phyloP scores from a whole-genome alignment of 2,329 filamentous ascomycete species.

The Sordariomycetes sp. region DNA sequence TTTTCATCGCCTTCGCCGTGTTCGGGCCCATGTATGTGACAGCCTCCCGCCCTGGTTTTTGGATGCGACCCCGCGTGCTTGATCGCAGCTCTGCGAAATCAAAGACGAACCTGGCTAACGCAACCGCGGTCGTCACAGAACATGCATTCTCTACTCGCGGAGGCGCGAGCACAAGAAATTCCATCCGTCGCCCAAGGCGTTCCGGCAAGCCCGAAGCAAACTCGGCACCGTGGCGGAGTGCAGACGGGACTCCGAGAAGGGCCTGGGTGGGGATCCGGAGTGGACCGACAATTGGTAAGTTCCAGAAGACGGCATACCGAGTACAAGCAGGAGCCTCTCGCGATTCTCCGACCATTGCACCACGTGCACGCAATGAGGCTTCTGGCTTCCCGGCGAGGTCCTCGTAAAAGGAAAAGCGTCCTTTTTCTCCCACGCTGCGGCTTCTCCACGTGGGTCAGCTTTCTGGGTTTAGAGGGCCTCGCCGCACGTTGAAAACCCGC shows the following conservation, averaged over 20 bases:
- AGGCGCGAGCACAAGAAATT: constrained; percentile 8
- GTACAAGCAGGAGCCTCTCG: background rate
- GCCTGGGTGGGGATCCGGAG: constrained; percentile 1
- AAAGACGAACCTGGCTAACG: background rate
- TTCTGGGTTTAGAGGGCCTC: background rate
- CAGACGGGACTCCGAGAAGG: constrained; percentile 5
- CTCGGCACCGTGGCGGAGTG: constrained; percentile 18
- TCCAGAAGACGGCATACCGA: background rate
- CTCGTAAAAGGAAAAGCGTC: background rate
- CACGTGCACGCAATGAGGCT: background rate
- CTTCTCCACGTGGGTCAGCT: background rate
- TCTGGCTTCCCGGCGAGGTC: background rate
- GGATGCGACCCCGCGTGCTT: background rate
- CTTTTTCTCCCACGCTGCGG: background rate
- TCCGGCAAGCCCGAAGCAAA: constrained; percentile 15
- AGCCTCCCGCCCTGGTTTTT: background rate
- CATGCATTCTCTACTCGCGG: constrained; percentile 1
- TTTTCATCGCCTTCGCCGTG: constrained; percentile 3
- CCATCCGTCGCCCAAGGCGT: constrained; percentile 6
- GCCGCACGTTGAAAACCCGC: background rate
- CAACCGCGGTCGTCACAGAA: background rate
- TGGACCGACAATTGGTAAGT: constrained; percentile 5
- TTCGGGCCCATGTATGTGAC: constrained; percentile 3
- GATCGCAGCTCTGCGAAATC: background rate
- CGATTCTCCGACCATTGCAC: background rate